phyloP scores from a whole-genome alignment of 495 filamentous ascomycete genomes.

The Cudoniella acicularis region DNA sequence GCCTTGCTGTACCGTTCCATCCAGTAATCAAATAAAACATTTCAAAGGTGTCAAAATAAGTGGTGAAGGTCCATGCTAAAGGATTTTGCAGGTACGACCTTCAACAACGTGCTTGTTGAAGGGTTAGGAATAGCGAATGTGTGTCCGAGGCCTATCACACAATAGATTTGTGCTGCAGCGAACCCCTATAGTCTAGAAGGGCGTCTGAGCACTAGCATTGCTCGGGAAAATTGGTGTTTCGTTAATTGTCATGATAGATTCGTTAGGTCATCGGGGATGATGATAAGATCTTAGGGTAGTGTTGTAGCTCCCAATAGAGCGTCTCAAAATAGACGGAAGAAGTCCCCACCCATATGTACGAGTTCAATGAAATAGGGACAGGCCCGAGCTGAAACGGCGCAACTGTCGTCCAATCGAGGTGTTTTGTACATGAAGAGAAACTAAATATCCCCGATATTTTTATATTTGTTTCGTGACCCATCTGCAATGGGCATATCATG shows the following conservation, averaged over 20 bases:
- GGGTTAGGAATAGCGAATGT: too few relatives aligned
- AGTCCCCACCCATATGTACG: slow-evolving; percentile 11
- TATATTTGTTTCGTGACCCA: too few relatives aligned
- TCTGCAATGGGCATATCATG: too few relatives aligned
- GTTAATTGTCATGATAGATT: background rate
- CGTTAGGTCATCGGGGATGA: background rate
- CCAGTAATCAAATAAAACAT: background rate
- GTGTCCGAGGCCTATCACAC: too few relatives aligned
- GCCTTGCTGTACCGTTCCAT: background rate
- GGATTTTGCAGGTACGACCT: too few relatives aligned
- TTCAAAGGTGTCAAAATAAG: too few relatives aligned
- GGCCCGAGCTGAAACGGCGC: background rate
- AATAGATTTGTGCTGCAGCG: too few relatives aligned
- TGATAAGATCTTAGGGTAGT: background rate
- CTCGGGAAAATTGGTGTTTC: background rate
- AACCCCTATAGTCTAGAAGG: background rate
- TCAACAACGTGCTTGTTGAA: too few relatives aligned
- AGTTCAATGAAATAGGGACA: background rate
- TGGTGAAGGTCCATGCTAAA: too few relatives aligned
- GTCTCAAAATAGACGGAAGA: background rate
- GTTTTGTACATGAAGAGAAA: slow-evolving; percentile 13
- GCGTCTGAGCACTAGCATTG: background rate
- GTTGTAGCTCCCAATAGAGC: background rate
- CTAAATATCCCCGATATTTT: background rate
- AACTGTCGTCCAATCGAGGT: background rate